phyloP scores from a whole-genome alignment of 768 basidiomycete genomes.

The Tylopilus vinaceipallidus region DNA sequence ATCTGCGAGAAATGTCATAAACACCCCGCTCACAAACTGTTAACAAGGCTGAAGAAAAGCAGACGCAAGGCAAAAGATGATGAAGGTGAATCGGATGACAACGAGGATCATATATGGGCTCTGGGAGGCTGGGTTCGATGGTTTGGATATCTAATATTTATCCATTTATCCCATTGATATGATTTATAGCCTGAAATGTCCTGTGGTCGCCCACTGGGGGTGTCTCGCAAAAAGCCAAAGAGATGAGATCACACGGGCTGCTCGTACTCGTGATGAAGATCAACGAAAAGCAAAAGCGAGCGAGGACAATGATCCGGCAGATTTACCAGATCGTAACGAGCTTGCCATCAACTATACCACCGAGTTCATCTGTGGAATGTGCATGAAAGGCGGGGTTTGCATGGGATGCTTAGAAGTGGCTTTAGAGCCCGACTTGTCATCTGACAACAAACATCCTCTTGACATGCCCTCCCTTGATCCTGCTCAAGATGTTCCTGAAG shows the following conservation, averaged over 20 bases:
- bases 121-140: constrained; percentile 86
- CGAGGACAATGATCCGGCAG: constrained; percentile 20
- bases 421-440: constrained; percentile 43
- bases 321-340: constrained; percentile 44
- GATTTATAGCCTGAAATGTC: constrained; percentile 64
- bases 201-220: constrained; percentile 73
- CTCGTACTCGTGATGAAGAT: constrained; percentile 47
- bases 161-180: constrained; percentile 9
- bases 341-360: constrained; percentile 60
- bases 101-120: constrained; percentile 44
- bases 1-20: constrained; percentile 73
- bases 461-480: constrained; percentile 6
- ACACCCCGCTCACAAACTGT: constrained; percentile 53
- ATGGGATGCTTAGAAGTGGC: constrained; percentile 68
- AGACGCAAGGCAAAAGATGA: constrained; percentile 38
- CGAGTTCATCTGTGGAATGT: constrained; percentile 75
- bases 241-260: constrained; percentile 71
- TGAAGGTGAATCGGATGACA: constrained; percentile 48
- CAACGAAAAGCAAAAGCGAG: constrained; percentile 35
- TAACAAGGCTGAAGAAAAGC: constrained; percentile 43
- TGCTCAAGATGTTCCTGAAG: constrained; percentile 19
- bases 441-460: constrained; percentile 15
- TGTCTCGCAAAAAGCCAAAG: constrained; percentile 66
- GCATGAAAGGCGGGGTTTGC: constrained; percentile 75
- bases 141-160: constrained; percentile 39